Evolutionary conservation across 257 asterid species (phyloP).

Genomic region (Solanum rostratum): DNA sequence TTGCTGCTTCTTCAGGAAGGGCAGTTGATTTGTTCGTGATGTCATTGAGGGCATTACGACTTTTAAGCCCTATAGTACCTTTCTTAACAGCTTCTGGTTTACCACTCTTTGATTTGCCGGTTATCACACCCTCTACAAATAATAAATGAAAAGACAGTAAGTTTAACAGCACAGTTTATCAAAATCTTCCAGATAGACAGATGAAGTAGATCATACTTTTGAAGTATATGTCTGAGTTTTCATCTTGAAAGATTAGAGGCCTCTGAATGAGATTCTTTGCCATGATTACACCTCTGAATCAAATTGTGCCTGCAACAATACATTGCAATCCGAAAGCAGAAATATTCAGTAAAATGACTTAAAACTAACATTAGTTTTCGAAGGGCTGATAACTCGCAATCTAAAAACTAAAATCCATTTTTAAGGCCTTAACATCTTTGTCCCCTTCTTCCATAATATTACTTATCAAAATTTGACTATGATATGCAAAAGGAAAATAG

Average conservation of each 20-base stretch:
- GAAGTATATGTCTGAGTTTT: conserved; percentile 23
- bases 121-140: conserved; percentile 23
- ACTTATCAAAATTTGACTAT: neutral
- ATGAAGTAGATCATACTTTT: conserved; percentile 27
- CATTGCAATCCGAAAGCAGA: neutral
- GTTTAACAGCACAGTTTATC: neutral
- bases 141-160: neutral
- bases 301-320: neutral
- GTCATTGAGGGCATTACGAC: conserved; percentile 60
- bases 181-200: neutral
- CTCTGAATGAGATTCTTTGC: conserved; percentile 42
- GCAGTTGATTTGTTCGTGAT: conserved; percentile 54
- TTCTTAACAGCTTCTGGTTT: conserved; percentile 22
- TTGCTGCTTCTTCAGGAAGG: conserved; percentile 24
- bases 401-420: neutral
- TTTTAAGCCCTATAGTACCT: conserved; percentile 30
- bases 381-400: neutral
- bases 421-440: neutral
- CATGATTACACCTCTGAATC: conserved; percentile 17
- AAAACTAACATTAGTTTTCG: neutral
- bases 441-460: neutral
- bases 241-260: conserved; percentile 55
- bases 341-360: neutral
- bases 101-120: conserved; percentile 35
- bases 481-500: neutral